phyloP scores from a whole-genome alignment of 768 basidiomycete species.

The Cystoderma amianthinum region DNA sequence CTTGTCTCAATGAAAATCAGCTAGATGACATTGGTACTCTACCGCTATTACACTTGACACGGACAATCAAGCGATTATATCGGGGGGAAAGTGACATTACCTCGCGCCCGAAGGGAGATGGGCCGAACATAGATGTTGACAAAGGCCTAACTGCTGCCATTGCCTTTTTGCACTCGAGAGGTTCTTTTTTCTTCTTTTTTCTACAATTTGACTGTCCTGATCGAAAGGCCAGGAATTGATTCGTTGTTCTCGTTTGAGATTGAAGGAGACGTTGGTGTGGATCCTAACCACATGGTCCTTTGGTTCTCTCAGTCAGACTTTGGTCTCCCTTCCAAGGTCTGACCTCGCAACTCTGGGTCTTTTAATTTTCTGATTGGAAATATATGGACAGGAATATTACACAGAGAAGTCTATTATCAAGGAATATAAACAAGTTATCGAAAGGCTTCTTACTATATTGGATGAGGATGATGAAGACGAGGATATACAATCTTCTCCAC shows the following conservation, averaged over 20 bases:
- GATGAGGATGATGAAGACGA: slow-evolving; percentile 42
- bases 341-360: slow-evolving; percentile 7
- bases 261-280: slow-evolving; percentile 82
- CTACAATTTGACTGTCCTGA: not conserved
- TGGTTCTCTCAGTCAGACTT: slow-evolving; percentile 81
- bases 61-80: slow-evolving; percentile 54
- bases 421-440: slow-evolving; percentile 65
- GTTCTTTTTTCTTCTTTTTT: slow-evolving; percentile 28
- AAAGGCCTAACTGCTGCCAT: slow-evolving; percentile 75
- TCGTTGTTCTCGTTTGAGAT: slow-evolving; percentile 77
- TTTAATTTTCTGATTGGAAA: no score
- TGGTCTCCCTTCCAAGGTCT: slow-evolving; percentile 83
- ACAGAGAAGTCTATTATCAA: slow-evolving; percentile 63
- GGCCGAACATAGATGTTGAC: slow-evolving; percentile 19
- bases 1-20: slow-evolving; percentile 76
- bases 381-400: slow-evolving; percentile 73
- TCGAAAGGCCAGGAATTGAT: slow-evolving; percentile 48
- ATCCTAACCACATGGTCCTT: slow-evolving; percentile 79
- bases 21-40: slow-evolving; percentile 66
- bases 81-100: slow-evolving; percentile 41
- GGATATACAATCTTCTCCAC: slow-evolving; percentile 5
- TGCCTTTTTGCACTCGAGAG: slow-evolving; percentile 82
- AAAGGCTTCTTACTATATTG: slow-evolving; percentile 58
- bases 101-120: slow-evolving; percentile 9
- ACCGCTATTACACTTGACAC: slow-evolving; percentile 65